Evolutionary conservation across 2,329 filamentous ascomycete species (phyloP), one percentile per base, ranked within the genome.

Genomic region (Ceratocystis huliohia): DNA sequence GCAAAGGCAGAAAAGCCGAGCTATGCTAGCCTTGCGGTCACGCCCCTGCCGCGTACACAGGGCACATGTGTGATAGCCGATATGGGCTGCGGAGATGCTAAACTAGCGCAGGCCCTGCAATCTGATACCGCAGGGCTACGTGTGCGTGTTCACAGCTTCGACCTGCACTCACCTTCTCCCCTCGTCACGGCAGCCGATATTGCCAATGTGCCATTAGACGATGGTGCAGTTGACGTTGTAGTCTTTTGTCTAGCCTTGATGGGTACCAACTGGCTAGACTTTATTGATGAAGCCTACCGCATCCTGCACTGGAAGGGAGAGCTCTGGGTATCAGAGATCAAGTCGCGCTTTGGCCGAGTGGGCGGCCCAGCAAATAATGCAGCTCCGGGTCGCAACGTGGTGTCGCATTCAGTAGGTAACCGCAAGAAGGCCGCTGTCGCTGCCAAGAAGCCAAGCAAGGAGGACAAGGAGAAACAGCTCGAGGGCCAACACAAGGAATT

Each of bases 211-310:
- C 93, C 93, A 0, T 78, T 96, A 0, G 79, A 79, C 4, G 86
- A 92, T 70, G 87, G 85, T 57, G 85, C 83, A 69, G 86, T 91
- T 69, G 91, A 99, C 75, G 82, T 99, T 4, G 89, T 89, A 62
- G 87, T 99, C 71, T 97, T 97, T 80, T 99, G 94, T 75, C 82
- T 99, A 41, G 94, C 93, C 63, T 84, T 99, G 68, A 99, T 99
- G 94, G 94, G 94, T 73, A 99, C 94, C 66, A 99, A 99, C 78
- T 99, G 94, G 93, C 83, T 96, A 65, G 87, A 91, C 71, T 97
- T 99, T 74, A 84, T 99, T 72, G 94, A 97, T 77, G 94, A 99
- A 78, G 93, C 93, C 15, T 96, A 91, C 79, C 87, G 94, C 65
- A 82, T 97, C 64, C 82, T 99, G 69, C 88, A 91, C 73, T 92